Evolutionary conservation across 1,284 basidiomycete species (phyloP), one percentile per base, ranked within the genome.

Genomic region (Sphagnurus paluster): DNA sequence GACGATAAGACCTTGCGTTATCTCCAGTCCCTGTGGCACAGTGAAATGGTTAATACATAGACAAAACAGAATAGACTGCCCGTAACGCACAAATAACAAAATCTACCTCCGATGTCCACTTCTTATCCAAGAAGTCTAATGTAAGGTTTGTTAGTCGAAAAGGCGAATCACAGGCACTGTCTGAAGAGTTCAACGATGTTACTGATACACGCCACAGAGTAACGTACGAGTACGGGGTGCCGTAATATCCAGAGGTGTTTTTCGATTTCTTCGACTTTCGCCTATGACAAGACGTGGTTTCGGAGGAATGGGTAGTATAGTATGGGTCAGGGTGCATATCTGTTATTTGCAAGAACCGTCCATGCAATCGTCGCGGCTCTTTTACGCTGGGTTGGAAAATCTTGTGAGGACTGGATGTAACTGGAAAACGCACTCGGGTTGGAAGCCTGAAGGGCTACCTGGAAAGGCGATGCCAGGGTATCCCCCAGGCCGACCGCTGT

Each of bases 121-220:
- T 79, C 59, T 84, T 75, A 46, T 85, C 82, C 48, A 96, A 65
- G 75, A 80, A 93, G 50, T 91, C 83, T 40, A 98, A 76, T 2
- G 92, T 92, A 35, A 81, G 75, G 63, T 94, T 89, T 37, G 90
- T 83, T 6, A 97, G 77, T 4, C 73, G 69, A 35, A 88, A 70
- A 0, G 93, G 92, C 11, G 92, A 80, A 66, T 98, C 94, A 62
- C 94, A 98, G 43, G 89, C 84, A 34, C 90, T 94, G 60, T n/a
- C 56, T 26, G 35, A 30, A 33, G 43, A 32, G 47, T 38, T 47
- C 26, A 52, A 43, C 23, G 29, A 30, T 44, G 29, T 39, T 42
- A 25, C 26, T 24, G 14, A 24, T 23, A 42, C 24, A 49, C 14
- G 38, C 21, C 36, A 17, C 19, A 37, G 37, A 32, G 53, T 39